Percentiles rank a stretch among this genome's conserved stretches.
Conservation (phyloP, 2,329 filamentous ascomycete species). For the Xylariaceae sp. region DNA sequence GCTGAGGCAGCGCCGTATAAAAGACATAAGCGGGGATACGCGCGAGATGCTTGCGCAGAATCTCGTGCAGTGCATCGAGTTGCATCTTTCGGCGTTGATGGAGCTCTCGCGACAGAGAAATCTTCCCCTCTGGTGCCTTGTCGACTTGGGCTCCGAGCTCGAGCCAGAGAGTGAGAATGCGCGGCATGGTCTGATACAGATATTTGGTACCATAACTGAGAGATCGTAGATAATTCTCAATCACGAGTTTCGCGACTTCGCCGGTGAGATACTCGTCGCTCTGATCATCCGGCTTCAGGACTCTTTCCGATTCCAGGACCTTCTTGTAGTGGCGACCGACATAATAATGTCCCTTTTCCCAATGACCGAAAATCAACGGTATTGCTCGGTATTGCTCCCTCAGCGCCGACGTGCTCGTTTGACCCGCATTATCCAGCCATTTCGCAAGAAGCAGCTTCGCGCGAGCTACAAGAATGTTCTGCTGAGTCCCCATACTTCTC, state of each 20-base stretch:
- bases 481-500: constrained; percentile 42
- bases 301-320: constrained; percentile 81
- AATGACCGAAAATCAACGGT: constrained; percentile 62
- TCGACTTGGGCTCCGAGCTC: constrained; percentile 77
- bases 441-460: constrained; percentile 88
- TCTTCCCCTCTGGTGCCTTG: constrained; percentile 52
- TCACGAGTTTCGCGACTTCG: constrained; percentile 76
- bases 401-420: constrained; percentile 77
- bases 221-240: constrained; percentile 88
- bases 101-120: constrained; percentile 48
- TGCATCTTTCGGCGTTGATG: constrained; percentile 56
- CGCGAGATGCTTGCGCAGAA: constrained; percentile 73
- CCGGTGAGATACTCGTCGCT: constrained; percentile 71
- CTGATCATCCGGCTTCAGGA: constrained; percentile 70
- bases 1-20: constrained; percentile 80
- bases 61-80: constrained; percentile 63
- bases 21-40: constrained; percentile 71
- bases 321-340: constrained; percentile 97
- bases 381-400: constrained; percentile 79
- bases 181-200: constrained; percentile 87
- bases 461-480: constrained; percentile 62
- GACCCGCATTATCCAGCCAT: constrained; percentile 93
- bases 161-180: constrained; percentile 88
- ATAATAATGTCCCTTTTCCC: constrained; percentile 98
- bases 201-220: constrained; percentile 89